Base-by-base conservation (phyloP, 768 basidiomycete genomes). In the Russula foetens region DNA sequence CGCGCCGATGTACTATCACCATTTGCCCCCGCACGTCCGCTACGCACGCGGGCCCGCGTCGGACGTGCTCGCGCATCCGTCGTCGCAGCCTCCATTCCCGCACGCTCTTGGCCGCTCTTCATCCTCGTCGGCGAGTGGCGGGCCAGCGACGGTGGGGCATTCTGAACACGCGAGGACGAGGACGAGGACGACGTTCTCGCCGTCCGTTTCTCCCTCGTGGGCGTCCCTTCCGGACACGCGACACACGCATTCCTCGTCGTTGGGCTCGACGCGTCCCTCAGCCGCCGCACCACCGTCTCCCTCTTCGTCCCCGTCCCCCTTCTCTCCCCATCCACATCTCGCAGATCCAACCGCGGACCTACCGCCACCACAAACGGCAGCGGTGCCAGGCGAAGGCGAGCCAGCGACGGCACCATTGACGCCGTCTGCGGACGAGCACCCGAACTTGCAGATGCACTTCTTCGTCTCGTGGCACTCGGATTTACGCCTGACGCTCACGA, bases 401-500 rank as follows among this genome's bases (percentile, higher is more conserved):
- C 19, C 15, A 21, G 24, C 19, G n/a, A 9, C 11, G 28, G 9
- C 14, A 8, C 4, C 49, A 12, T 17, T 21, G 15, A 43, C 58
- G 52, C 65, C 47, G 43, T 64, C 44, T 28, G 43, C 45, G 63
- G 67, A 63, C 69, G 73, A 45, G 63, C 75, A 78, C 48, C 84
- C 90, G 2, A 89, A 95, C 70, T 76, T 98, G 29, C 97, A 99
- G 70, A 73, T 97, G 4, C 94, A 98, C 70, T 76, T 99, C 0
- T 84, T 86, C 67, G 75, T 98, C 46, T 79, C 82, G 33, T 96
- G 96, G 85, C 82, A 86, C 54, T 92, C 95, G 11, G 86, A 97
- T 71, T 78, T 98, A 9, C 86, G 90, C 17, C 78, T 99, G 66
- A 90, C 90, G 8, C 79, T 99, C 57, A 85, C 90, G 31, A 98